Evolutionary conservation across 1,139 yeast genomes (phyloP).

Genomic region (Taphrina sp.): DNA sequence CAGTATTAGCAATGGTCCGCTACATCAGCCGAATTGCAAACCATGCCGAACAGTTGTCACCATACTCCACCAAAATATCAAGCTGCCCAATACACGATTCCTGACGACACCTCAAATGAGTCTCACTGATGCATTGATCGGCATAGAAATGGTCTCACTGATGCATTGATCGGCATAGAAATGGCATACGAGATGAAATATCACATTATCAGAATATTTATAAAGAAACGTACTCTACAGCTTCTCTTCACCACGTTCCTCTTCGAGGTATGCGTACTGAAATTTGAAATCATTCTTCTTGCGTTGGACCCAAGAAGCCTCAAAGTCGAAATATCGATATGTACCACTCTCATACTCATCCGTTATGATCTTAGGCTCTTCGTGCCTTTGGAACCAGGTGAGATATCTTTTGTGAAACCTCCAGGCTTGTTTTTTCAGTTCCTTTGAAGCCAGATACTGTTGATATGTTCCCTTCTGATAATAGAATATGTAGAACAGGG

Average conservation of each 20-base stretch:
- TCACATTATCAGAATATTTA: too few species aligned
- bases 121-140: too few species aligned
- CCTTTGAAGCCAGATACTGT: constrained; percentile 75
- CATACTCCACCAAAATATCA: too few species aligned
- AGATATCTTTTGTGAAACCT: constrained; percentile 69
- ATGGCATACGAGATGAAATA: too few species aligned
- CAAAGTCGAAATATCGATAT: constrained; percentile 84
- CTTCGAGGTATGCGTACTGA: constrained; percentile 50
- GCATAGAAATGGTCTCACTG: too few species aligned
- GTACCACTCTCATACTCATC: constrained; percentile 54
- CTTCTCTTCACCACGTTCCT: constrained; percentile 42
- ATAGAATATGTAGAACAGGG: constrained; percentile 88
- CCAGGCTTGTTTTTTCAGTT: constrained; percentile 83
- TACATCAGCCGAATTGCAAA: too few species aligned
- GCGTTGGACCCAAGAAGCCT: constrained; percentile 76
- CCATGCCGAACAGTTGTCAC: too few species aligned
- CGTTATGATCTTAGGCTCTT: constrained; percentile 53
- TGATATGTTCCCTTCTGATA: constrained; percentile 68
- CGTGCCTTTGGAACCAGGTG: constrained; percentile 79
- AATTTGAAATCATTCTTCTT: constrained; percentile 70
- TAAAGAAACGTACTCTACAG: too few species aligned
- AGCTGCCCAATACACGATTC: too few species aligned
- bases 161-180: too few species aligned
- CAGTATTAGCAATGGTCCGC: too few species aligned
- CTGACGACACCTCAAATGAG: too few species aligned